Conservation (phyloP, 106 monocot species). For the Dendrobium catenatum region DNA sequence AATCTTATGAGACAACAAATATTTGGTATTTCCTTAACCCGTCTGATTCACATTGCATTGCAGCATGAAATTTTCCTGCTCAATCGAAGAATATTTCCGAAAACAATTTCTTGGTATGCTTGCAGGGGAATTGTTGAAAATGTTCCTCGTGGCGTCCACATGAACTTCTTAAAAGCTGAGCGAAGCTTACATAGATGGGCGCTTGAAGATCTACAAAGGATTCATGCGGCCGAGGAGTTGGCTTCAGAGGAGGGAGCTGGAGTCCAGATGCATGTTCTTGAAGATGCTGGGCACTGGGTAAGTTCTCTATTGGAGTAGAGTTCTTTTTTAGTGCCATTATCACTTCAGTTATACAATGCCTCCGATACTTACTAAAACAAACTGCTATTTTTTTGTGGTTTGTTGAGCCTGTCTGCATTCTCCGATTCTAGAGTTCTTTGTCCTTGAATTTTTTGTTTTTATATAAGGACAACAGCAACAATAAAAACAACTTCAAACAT, state of each 20-base stretch:
- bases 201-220: constrained; percentile 89
- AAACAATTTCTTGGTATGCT: not conserved
- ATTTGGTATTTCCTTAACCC: constrained; percentile 49
- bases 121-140: constrained; percentile 86
- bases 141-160: constrained; percentile 88
- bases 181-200: constrained; percentile 98
- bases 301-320: not conserved
- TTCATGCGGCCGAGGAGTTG: constrained; percentile 89
- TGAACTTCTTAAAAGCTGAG: constrained; percentile 95
- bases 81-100: not conserved
- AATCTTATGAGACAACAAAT: constrained; percentile 88
- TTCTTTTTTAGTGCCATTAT: not conserved
- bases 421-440: not conserved
- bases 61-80: not conserved
- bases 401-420: not conserved
- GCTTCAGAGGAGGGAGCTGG: constrained; percentile 89
- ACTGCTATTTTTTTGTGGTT: not conserved
- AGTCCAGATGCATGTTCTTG: constrained; percentile 92
- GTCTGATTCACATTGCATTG: not conserved
- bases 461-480: too few relatives aligned
- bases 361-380: not conserved
- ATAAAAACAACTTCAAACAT: too few relatives aligned
- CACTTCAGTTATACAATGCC: not conserved
- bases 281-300: constrained; percentile 99
- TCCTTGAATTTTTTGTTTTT: not conserved